phyloP scores from a whole-genome alignment of 257 asterid genomes.

The Plantago elongata region DNA sequence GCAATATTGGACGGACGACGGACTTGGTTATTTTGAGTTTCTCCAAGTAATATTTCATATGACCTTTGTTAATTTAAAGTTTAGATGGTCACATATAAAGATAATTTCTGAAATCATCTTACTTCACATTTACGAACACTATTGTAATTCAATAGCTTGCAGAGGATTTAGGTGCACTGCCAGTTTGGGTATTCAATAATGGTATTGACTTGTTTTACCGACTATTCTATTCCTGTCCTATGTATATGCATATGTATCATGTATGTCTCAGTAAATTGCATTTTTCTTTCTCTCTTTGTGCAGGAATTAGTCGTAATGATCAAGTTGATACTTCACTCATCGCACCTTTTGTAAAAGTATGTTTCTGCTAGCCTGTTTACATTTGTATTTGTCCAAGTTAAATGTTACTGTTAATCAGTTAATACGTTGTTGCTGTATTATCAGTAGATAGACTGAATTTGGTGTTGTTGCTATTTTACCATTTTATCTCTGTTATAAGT shows the following conservation, averaged over 20 bases:
- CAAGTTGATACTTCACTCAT: conserved; percentile 61
- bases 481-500: too few relatives aligned
- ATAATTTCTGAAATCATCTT: conserved; percentile 3
- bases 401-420: too few relatives aligned
- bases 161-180: conserved; percentile 82
- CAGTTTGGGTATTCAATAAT: conserved; percentile 90
- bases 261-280: not conserved
- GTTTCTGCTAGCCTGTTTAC: conserved; percentile 12
- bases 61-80: not conserved
- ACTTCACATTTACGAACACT: conserved; percentile 9
- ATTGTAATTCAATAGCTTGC: conserved; percentile 63
- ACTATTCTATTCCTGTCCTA: not conserved
- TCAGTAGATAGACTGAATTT: too few relatives aligned
- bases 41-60: conserved; percentile 54
- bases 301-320: conserved; percentile 82
- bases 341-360: conserved; percentile 75
- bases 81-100: not conserved
- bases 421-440: too few relatives aligned
- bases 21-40: conserved; percentile 79
- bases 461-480: too few relatives aligned
- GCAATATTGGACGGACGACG: conserved; percentile 98
- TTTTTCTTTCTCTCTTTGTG: not conserved
- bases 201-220: conserved; percentile 37
- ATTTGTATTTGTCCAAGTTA: not conserved
- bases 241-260: not conserved